These are phyloP conservation scores for Leccinum incarnatum DNA, from an alignment of 768 basidiomycete genomes.

Conservation along the genomic window DNA sequence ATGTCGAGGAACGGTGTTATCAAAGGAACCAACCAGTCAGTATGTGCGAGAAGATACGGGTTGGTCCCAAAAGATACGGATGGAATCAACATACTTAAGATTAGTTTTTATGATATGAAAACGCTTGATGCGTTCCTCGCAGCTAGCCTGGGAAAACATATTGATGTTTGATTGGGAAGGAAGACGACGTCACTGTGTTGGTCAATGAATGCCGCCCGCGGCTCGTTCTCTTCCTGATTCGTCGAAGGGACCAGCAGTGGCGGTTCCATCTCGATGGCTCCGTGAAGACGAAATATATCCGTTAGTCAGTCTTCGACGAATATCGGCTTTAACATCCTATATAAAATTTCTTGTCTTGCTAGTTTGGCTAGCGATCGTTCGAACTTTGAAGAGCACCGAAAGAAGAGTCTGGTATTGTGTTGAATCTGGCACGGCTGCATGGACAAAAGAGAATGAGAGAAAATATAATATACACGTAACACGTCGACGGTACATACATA, in stretches of 20 bases:
- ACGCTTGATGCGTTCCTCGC: constrained; percentile 47
- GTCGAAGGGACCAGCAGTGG: constrained; percentile 75
- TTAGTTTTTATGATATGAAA: too few relatives aligned
- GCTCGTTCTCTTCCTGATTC: constrained; percentile 59
- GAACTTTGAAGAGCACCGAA: constrained; percentile 67
- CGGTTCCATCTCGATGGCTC: constrained; percentile 84
- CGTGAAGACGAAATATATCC: constrained; percentile 82
- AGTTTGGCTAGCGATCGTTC: constrained; percentile 55
- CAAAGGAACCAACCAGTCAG: constrained; percentile 2
- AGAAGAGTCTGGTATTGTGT: constrained; percentile 78
- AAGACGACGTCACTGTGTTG: constrained; percentile 72
- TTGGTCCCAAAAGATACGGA: neutral
- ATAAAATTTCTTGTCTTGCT: constrained; percentile 63
- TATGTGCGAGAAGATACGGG: neutral
- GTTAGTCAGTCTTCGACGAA: constrained; percentile 72
- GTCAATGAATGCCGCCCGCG: constrained; percentile 75
- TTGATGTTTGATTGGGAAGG: constrained; percentile 68
- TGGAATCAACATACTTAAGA: constrained; percentile 48
- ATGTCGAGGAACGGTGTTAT: constrained; percentile 66
- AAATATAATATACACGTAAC: neutral
- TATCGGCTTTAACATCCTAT: constrained; percentile 69
- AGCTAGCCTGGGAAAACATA: constrained; percentile 79
- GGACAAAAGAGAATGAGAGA: neutral
- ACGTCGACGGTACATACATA: constrained; percentile 47
- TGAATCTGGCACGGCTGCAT: constrained; percentile 71